Conservation (phyloP, 345 rosid species). For the Eutrema heterophyllum region DNA sequence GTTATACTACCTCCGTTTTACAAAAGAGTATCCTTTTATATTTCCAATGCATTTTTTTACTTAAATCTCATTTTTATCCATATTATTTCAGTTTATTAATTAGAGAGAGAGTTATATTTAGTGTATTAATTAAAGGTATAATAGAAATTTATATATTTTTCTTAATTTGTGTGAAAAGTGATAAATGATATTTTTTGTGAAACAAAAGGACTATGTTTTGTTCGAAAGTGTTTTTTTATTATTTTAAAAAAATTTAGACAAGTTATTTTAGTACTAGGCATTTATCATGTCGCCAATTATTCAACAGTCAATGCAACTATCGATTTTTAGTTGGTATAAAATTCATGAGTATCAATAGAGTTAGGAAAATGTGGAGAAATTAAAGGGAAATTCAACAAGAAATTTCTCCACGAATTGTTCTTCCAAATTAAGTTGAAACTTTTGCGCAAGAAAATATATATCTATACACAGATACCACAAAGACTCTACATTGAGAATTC, state of each 20-base stretch:
- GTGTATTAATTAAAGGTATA: too few relatives aligned
- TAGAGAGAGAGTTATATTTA: too few relatives aligned
- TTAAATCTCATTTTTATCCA: too few relatives aligned
- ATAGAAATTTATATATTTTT: too few relatives aligned
- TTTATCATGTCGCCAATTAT: neutral
- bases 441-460: neutral
- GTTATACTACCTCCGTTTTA: too few relatives aligned
- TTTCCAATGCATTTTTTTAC: too few relatives aligned
- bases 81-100: too few relatives aligned
- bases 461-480: neutral
- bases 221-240: neutral
- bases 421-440: neutral
- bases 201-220: neutral
- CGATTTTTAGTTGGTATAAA: neutral
- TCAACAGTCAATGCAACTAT: neutral
- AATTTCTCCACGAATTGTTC: neutral
- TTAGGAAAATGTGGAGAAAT: neutral
- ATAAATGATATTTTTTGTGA: too few relatives aligned
- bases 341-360: neutral
- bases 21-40: too few relatives aligned
- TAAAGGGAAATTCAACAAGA: neutral
- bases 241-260: neutral
- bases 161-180: too few relatives aligned
- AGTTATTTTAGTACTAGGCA: neutral
- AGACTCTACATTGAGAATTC: neutral